These are phyloP conservation scores for Yarrowia galli DNA, from an alignment of 1,139 yeast species.

Conservation along the genomic window DNA sequence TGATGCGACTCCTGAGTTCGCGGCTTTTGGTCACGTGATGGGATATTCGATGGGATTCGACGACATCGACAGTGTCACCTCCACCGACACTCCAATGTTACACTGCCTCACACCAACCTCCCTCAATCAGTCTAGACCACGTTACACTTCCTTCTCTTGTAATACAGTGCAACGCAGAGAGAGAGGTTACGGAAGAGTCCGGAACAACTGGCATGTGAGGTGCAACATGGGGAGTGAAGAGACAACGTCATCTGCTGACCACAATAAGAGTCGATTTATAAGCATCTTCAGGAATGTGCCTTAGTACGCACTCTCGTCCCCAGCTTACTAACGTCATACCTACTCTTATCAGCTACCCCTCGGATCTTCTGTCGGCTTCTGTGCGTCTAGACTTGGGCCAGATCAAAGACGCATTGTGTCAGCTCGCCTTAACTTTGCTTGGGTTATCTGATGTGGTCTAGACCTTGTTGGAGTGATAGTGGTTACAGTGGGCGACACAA, in stretches of 20 bases:
- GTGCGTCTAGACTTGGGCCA: conserved; percentile 31
- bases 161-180: conserved; percentile 20
- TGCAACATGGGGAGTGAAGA: no score
- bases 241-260: no score
- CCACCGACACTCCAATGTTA: not conserved
- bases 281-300: not conserved
- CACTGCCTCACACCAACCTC: not conserved
- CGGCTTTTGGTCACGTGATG: not conserved
- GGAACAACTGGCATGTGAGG: conserved; percentile 1
- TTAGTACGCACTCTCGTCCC: not conserved
- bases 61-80: no score
- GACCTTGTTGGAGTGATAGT: not conserved
- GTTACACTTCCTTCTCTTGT: not conserved
- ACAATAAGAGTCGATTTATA: no score
- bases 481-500: not conserved
- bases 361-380: conserved; percentile 26
- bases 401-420: conserved; percentile 20
- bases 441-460: conserved; percentile 34
- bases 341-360: not conserved
- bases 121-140: conserved; percentile 11
- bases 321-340: not conserved
- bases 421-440: conserved; percentile 31
- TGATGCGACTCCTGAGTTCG: no score
- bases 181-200: conserved; percentile 9
- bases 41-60: no score